Evolutionary conservation across 805 yeast species (phyloP).

Genomic region (Candida silvicultrix): DNA sequence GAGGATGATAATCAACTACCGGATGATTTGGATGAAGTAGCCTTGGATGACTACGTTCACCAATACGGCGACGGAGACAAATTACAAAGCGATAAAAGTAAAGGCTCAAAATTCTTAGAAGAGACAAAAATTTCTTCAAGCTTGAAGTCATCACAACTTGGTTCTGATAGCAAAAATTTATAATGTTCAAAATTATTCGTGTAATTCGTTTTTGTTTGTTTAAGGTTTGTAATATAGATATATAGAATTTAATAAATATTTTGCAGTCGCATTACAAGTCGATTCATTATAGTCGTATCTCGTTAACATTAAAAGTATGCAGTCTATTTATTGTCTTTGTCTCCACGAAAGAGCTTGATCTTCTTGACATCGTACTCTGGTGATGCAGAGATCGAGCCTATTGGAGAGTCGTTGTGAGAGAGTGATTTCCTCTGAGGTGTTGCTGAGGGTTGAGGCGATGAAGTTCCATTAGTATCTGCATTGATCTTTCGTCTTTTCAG

Average conservation of each 20-base stretch:
- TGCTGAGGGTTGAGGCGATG: not conserved
- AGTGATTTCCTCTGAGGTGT: not conserved
- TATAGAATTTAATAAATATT: not conserved
- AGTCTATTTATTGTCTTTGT: too few relatives aligned
- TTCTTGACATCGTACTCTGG: not conserved
- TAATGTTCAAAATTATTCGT: too few relatives aligned
- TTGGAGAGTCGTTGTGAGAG: not conserved
- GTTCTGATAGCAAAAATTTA: not conserved
- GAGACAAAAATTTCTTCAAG: not conserved
- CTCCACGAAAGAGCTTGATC: not conserved
- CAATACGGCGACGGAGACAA: conserved; percentile 18
- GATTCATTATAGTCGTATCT: too few relatives aligned
- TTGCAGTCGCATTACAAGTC: too few relatives aligned
- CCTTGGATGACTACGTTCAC: conserved; percentile 18
- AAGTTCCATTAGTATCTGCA: not conserved
- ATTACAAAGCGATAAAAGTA: not conserved
- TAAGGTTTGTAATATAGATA: too few relatives aligned
- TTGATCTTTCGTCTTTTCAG: not conserved
- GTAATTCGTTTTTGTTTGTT: not conserved
- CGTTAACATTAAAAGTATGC: not conserved
- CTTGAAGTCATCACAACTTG: not conserved
- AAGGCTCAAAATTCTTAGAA: not conserved
- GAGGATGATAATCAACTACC: conserved; percentile 9
- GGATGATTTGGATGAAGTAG: conserved; percentile 15
- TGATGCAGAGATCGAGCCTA: not conserved